Base-by-base conservation (phyloP, 352 stramenopile genomes). In the Thalassiosira exigua region DNA sequence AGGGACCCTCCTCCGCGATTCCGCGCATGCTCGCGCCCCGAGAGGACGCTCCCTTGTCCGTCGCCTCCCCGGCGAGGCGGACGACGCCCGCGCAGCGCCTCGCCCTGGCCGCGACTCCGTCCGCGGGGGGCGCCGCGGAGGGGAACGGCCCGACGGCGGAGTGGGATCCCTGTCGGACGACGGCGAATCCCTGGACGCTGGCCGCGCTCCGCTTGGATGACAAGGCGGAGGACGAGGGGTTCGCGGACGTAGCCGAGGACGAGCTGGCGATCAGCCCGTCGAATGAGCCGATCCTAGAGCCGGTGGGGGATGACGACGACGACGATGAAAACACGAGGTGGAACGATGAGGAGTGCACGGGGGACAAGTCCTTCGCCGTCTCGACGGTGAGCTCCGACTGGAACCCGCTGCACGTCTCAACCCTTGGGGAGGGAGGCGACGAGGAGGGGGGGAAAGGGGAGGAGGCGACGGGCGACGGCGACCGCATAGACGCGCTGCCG, bases 1-100 rank as follows among this genome's bases (percentile, higher is more conserved):
- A 1, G 12, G 66, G 26, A 39, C 56, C 41, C 2, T 69, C 7
- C 52, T 64, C 5, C 19, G 69, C 39, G 30, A 65, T 7, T 67
- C 78, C 0, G 81, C 81, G 51, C 82, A 62, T 17, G 27, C 85
- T 4, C 82, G 75, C 0, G 85, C 81, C 32, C 85, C 82, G 36
- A 19, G 73, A 36, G 32, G 72, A 1, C n/a, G n/a, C 39, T n/a
- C n/a, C 39, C 11, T 48, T 48, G 11, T 11, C 39, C n/a, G 39
- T 48, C 39, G 39, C n/a, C 39, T 11, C 11, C 39, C 39, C 11
- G 11, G 39, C n/a, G 11, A n/a, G 39, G 11, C 11, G 11, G 33
- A 17, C 3, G 48, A 75, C 14, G 75, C 46, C 24, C 61, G 67
- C 5, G 44, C 69, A 1, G 73, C 77, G 32, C 68, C 81, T 39